Percentiles rank a stretch among this genome's conserved stretches.
Evolutionary conservation across 495 filamentous ascomycete genomes (phyloP).

Genomic region (Hypomontagnella submonticulosa): DNA sequence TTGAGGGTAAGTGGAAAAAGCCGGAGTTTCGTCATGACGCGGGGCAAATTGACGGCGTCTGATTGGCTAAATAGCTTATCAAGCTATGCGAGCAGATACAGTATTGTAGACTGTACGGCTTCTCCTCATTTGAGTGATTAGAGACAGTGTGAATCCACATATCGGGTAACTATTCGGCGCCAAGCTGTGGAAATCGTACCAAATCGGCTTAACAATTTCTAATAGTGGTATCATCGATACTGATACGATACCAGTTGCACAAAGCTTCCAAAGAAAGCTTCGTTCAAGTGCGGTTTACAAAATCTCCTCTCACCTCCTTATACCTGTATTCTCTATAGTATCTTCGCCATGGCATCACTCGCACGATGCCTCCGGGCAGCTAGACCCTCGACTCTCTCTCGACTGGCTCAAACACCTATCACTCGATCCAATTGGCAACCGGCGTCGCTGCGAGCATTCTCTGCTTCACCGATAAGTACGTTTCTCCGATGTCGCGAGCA

Average conservation of each 20-base stretch:
- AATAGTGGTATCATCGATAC: constrained; percentile 39
- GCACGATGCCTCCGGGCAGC: constrained; percentile 58
- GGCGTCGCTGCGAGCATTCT: constrained; percentile 53
- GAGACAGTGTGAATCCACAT: constrained; percentile 23
- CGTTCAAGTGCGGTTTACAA: constrained; percentile 18
- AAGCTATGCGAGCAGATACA: constrained; percentile 2
- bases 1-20: constrained; percentile 24
- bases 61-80: constrained; percentile 27
- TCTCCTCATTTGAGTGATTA: neutral
- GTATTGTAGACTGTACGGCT: constrained; percentile 16
- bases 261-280: constrained; percentile 24
- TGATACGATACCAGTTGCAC: constrained; percentile 19
- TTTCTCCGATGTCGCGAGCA: constrained; percentile 46
- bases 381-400: constrained; percentile 54
- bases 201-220: constrained; percentile 31
- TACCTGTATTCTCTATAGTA: neutral
- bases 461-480: constrained; percentile 58
- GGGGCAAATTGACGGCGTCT: constrained; percentile 25
- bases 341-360: constrained; percentile 59
- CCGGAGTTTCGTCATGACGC: constrained; percentile 39
- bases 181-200: constrained; percentile 39
- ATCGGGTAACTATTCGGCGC: constrained; percentile 40
- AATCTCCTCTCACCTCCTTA: constrained; percentile 2
- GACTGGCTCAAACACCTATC: constrained; percentile 50
- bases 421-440: constrained; percentile 46